These are phyloP conservation scores for Exophiala oligosperma DNA, from an alignment of 2,329 filamentous ascomycete genomes.

Conservation along the genomic window DNA sequence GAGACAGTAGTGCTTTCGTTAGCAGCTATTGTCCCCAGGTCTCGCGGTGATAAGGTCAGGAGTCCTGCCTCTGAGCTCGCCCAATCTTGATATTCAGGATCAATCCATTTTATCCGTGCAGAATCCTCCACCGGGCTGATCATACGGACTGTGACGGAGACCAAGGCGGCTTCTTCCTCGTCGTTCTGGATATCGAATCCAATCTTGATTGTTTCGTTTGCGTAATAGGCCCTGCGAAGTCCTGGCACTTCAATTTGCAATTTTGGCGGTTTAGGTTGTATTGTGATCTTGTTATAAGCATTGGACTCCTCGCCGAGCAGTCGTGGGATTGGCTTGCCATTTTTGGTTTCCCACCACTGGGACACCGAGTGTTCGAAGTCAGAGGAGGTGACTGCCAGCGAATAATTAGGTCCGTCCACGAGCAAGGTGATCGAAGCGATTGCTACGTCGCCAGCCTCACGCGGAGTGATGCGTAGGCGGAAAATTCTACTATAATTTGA, in stretches of 20 bases:
- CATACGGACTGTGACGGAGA: conserved; percentile 68
- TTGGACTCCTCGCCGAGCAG: conserved; percentile 47
- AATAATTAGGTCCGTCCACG: conserved; percentile 65
- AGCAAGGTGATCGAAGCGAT: conserved; percentile 64
- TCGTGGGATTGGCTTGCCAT: conserved; percentile 37
- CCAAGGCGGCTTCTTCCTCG: conserved; percentile 75
- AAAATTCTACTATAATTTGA: conserved; percentile 70
- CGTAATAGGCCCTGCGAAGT: conserved; percentile 73
- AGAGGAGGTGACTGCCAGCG: conserved; percentile 65
- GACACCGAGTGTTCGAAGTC: conserved; percentile 36
- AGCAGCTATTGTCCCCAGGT: conserved; percentile 32
- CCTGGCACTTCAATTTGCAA: conserved; percentile 71
- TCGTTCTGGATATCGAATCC: conserved; percentile 73
- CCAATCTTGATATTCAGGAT: conserved; percentile 32
- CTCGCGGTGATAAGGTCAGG: conserved; percentile 8
- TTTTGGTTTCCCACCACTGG: conserved; percentile 45
- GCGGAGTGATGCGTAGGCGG: conserved; percentile 69
- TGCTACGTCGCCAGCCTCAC: conserved; percentile 77
- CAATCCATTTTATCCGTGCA: conserved; percentile 49
- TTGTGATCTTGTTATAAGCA: conserved; percentile 58
- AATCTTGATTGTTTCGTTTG: conserved; percentile 72
- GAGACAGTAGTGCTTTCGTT: conserved; percentile 35
- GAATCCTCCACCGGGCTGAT: conserved; percentile 56
- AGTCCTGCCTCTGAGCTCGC: conserved; percentile 22
- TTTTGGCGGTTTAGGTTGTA: conserved; percentile 89